Evolutionary conservation across 306 rosid genomes (phyloP).

Genomic region (Prunus davidiana): DNA sequence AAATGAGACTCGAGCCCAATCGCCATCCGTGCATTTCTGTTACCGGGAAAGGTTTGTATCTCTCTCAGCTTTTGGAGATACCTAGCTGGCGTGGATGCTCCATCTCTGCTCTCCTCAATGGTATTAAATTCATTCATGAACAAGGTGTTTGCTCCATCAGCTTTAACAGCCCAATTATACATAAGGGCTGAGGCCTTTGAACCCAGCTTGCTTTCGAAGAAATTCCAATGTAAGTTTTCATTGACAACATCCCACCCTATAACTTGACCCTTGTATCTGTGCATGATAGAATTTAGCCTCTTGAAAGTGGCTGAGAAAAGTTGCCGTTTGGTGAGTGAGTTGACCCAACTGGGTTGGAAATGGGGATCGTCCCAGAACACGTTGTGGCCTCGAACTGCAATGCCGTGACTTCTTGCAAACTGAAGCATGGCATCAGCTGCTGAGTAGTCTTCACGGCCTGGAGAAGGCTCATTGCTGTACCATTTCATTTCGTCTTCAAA

Average conservation of each 20-base stretch:
- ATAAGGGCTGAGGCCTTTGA: constrained; percentile 27
- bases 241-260: constrained; percentile 81
- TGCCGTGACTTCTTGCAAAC: constrained; percentile 35
- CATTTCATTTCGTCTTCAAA: constrained; percentile 89
- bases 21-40: constrained; percentile 24
- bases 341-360: constrained; percentile 51
- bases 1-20: constrained; percentile 82
- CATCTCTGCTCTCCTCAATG: constrained; percentile 52
- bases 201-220: constrained; percentile 53
- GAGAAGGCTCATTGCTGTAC: constrained; percentile 50
- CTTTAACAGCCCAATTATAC: constrained; percentile 35
- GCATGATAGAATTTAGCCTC: constrained; percentile 45
- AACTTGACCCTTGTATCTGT: constrained; percentile 53
- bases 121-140: constrained; percentile 75
- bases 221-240: constrained; percentile 58
- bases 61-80: constrained; percentile 50
- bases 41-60: constrained; percentile 32
- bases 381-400: constrained; percentile 70
- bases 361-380: constrained; percentile 63
- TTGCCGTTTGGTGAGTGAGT: constrained; percentile 35
- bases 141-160: constrained; percentile 41
- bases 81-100: constrained; percentile 29
- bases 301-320: constrained; percentile 35
- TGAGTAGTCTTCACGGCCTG: constrained; percentile 42
- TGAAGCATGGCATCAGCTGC: constrained; percentile 52